These are phyloP conservation scores for Rubus idaeus DNA, from an alignment of 306 rosid species.

Conservation along the genomic window DNA sequence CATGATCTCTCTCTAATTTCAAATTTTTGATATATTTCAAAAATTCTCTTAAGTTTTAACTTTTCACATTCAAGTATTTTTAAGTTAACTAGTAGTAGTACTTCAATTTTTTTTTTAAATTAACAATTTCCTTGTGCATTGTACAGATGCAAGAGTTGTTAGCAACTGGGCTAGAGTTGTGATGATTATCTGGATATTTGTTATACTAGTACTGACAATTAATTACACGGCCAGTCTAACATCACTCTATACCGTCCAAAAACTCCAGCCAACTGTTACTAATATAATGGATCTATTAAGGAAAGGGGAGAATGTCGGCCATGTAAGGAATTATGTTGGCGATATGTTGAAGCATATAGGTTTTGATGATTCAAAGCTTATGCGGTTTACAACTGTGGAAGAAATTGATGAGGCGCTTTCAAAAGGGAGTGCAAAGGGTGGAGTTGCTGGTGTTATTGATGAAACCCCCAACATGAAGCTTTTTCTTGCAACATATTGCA, in stretches of 20 bases:
- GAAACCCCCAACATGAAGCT: constrained; percentile 44
- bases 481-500: constrained; percentile 41
- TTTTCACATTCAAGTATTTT: not conserved
- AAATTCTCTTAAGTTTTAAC: too few relatives aligned
- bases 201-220: constrained; percentile 40
- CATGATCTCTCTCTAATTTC: not conserved
- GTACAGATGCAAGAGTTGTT: constrained; percentile 47
- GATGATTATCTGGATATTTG: constrained; percentile 27
- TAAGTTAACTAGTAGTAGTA: not conserved
- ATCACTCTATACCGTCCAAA: constrained; percentile 56
- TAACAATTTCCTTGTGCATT: not conserved
- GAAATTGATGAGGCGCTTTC: constrained; percentile 43
- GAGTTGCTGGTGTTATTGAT: constrained; percentile 55
- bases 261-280: constrained; percentile 43
- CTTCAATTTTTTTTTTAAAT: too few relatives aligned
- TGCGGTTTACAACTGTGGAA: constrained; percentile 26
- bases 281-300: constrained; percentile 37
- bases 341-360: constrained; percentile 37
- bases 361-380: constrained; percentile 38
- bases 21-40: not conserved
- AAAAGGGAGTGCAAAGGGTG: constrained; percentile 47
- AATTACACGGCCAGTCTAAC: constrained; percentile 77
- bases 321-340: constrained; percentile 29
- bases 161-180: constrained; percentile 59
- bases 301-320: constrained; percentile 48